Conservation (phyloP, 257 asterid genomes). For the Gentiana dahurica region DNA sequence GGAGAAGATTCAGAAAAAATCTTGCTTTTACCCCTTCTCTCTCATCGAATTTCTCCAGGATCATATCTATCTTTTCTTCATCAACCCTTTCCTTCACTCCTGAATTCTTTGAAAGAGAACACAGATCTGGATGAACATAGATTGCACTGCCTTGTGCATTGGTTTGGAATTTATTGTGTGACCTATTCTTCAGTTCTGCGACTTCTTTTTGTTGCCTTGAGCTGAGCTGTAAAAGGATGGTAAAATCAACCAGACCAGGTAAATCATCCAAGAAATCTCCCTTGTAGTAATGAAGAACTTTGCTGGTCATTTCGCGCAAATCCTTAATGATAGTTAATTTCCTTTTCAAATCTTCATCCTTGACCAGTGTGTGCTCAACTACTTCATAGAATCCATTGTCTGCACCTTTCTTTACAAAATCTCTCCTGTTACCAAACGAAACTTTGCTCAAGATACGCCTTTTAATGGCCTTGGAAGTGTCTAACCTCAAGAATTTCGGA, state of each 20-base stretch:
- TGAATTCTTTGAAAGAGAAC: slow-evolving; percentile 45
- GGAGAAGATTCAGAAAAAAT: slow-evolving; percentile 77
- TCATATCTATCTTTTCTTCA: slow-evolving; percentile 52
- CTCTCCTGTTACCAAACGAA: slow-evolving; percentile 35
- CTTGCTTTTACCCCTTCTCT: slow-evolving; percentile 80
- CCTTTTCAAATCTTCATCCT: slow-evolving; percentile 59
- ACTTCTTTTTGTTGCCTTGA: slow-evolving; percentile 49
- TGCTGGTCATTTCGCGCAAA: slow-evolving; percentile 81
- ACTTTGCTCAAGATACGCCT: slow-evolving; percentile 83
- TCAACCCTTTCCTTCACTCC: slow-evolving; percentile 68
- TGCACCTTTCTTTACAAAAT: slow-evolving; percentile 34
- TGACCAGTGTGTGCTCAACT: slow-evolving; percentile 64
- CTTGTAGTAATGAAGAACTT: slow-evolving; percentile 79
- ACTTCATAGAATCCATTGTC: slow-evolving; percentile 72
- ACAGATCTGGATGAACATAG: slow-evolving; percentile 72
- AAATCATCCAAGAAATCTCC: slow-evolving; percentile 96
- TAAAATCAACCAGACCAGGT: slow-evolving; percentile 85
- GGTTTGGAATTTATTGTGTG: slow-evolving; percentile 50
- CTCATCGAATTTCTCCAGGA: slow-evolving; percentile 45
- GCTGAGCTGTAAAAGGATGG: slow-evolving; percentile 63
- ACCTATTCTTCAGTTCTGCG: slow-evolving; percentile 27
- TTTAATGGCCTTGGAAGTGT: slow-evolving; percentile 48
- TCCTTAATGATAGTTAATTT: slow-evolving; percentile 74
- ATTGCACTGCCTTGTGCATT: slow-evolving; percentile 91
- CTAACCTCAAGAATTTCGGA: slow-evolving; percentile 76